Evolutionary conservation across 805 yeast species (phyloP), one percentile per base, ranked within the genome.

Genomic region (Wickerhamiella qilinensis): DNA sequence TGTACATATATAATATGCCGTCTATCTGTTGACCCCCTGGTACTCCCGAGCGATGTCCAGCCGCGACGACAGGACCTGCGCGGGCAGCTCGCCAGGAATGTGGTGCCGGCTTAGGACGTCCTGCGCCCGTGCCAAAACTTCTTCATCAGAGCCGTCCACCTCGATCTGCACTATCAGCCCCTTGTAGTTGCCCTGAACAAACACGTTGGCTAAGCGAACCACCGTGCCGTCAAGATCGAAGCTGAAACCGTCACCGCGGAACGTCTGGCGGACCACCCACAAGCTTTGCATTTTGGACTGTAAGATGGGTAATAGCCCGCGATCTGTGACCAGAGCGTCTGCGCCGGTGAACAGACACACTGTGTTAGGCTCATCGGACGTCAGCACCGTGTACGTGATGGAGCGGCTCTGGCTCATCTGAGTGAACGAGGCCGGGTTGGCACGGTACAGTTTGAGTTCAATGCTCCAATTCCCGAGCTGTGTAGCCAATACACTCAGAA

Each of bases 231-330:
- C 53, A 2, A 79, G 50, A 43, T 70, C 69, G 50, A 76, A 81
- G 4, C 71, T 69, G 38, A 68, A 67, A 0, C 93, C 93, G 43
- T 79, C 86, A 1, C 88, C 91, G 48, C 72, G 69, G 36, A 80
- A 67, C 8, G 69, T 62, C 54, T 82, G 93, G 43, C 82, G 62
- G 33, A 71, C 64, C 0, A 64, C 58, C 93, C 93, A 82, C 37
- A 77, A 53, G 45, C 81, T 71, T 51, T 74, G 78, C 38, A 82
- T 55, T 49, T 78, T 77, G 24, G 66, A 65, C 17, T 61, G 61
- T 2, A 77, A 53, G 33, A 81, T 64, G 28, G 55, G 51, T 37
- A 75, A 82, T 48, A 79, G 68, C 20, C 68, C 63, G 42, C 76
- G 81, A 38, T 66, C 67, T 38, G 71, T 48, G 1, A 75, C 74